Evolutionary conservation across 2,329 filamentous ascomycete genomes (phyloP), one percentile per base, ranked within the genome.

Genomic region (Botryosphaeria dothidea): DNA sequence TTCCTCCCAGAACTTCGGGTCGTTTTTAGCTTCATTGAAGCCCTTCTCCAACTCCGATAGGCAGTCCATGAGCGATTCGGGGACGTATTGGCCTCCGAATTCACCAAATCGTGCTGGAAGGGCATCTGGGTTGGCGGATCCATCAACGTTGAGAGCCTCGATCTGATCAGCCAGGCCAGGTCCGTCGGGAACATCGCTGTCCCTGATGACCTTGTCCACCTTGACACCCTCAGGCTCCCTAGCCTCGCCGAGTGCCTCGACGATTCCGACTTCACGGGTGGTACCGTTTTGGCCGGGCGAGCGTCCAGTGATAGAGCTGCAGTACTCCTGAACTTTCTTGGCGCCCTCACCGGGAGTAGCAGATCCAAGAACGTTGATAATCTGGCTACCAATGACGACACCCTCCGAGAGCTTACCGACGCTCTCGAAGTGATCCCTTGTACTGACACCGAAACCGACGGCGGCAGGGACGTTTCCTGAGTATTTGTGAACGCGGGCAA

Each of bases 61-160:
- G 75, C 94, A 98, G 81, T 98, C 94, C 94, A 99, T 98, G 67
- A 99, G 85, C 21, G 93, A 95, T 79, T 99, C 95, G 1, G 95
- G 95, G 2, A 99, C 95, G 74, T 97, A 99, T 78, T 98, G 94
- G 17, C 95, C 95, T 72, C 95, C 95, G 69, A 96, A 99, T 76
- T 97, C 91, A 69, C 95, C 95, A 73, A 99, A 98, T 60, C 93
- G 89, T 68, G 92, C 88, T 13, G 93, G 92, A 60, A 95, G 88
- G 71, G 90, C 88, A 46, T 77, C 71, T 7, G 73, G 72, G 64
- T 81, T 75, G 61, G 71, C 71, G 45, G 57, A 70, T 3, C 81
- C 83, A 63, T 84, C 81, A 69, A 86, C 86, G 74, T 96, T 95
- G 66, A 97, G 83, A 17, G 92, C 90, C 66, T 92, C 90, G 29